phyloP scores from a whole-genome alignment of 2,329 filamentous ascomycete species.

The Hymenoscyphus fraxineus region DNA sequence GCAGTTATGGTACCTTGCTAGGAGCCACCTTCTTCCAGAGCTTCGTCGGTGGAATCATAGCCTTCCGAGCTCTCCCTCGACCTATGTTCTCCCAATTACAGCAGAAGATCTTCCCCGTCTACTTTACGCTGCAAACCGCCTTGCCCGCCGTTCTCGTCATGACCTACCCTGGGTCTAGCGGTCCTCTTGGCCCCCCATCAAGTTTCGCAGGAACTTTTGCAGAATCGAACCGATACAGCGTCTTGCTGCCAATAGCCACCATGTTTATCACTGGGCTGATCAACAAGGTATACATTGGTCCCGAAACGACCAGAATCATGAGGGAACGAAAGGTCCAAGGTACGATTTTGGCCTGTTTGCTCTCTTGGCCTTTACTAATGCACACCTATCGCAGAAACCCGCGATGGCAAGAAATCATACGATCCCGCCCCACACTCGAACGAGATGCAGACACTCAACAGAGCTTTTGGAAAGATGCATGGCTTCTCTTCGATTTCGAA shows the following conservation, averaged over 20 bases:
- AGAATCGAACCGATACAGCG: constrained; percentile 57
- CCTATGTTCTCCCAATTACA: constrained; percentile 80
- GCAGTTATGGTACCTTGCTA: constrained; percentile 80
- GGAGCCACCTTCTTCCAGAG: constrained; percentile 88
- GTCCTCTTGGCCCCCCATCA: constrained; percentile 36
- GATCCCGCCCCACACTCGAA: constrained; percentile 75
- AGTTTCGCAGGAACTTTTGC: constrained; percentile 56
- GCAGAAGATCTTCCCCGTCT: constrained; percentile 77
- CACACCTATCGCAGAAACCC: constrained; percentile 55
- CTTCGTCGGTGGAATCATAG: constrained; percentile 70
- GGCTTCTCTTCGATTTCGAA: constrained; percentile 79
- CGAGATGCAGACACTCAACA: constrained; percentile 80
- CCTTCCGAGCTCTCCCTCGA: constrained; percentile 72
- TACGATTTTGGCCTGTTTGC: constrained; percentile 38
- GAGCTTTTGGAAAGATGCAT: constrained; percentile 74
- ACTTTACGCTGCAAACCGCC: constrained; percentile 79
- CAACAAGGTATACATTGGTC: constrained; percentile 71
- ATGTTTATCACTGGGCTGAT: constrained; percentile 67
- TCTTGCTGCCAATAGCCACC: constrained; percentile 63
- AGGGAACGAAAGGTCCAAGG: constrained; percentile 74
- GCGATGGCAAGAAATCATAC: constrained; percentile 84
- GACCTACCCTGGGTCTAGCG: constrained; percentile 68
- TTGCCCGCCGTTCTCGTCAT: constrained; percentile 70
- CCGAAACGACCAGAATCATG: constrained; percentile 72
- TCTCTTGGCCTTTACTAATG: constrained; percentile 3